Evolutionary conservation across 768 basidiomycete genomes (phyloP).

Genomic region (Leccinum disarticulatum): DNA sequence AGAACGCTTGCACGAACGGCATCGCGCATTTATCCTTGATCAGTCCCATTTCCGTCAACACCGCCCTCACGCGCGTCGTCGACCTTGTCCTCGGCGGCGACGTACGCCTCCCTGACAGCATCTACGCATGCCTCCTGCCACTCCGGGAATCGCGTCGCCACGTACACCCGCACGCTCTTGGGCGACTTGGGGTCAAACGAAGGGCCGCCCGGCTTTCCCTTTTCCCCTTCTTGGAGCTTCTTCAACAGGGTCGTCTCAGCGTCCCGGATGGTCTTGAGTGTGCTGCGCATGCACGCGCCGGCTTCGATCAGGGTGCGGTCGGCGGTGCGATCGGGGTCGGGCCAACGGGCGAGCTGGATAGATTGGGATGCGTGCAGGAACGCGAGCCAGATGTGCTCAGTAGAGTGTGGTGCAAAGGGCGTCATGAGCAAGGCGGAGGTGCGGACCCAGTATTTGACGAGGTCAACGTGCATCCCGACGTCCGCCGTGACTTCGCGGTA

Average conservation of each 20-base stretch:
- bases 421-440: conserved; percentile 75
- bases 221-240: conserved; percentile 78
- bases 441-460: conserved; percentile 84
- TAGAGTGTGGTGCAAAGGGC: conserved; percentile 91
- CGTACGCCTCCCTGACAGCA: conserved; percentile 68
- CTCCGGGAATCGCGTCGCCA: conserved; percentile 86
- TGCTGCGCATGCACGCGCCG: conserved; percentile 81
- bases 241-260: conserved; percentile 79
- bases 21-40: conserved; percentile 96
- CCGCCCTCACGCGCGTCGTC: conserved; percentile 79
- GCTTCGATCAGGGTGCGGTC: conserved; percentile 71
- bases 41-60: conserved; percentile 67
- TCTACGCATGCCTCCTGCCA: conserved; percentile 90
- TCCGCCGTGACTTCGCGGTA: conserved; percentile 92
- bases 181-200: conserved; percentile 83
- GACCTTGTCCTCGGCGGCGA: conserved; percentile 55
- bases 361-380: conserved; percentile 74
- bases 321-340: conserved; percentile 57
- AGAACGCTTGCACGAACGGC: conserved; percentile 94
- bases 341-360: conserved; percentile 84
- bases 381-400: conserved; percentile 84
- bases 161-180: conserved; percentile 85
- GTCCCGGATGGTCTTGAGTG: conserved; percentile 90
- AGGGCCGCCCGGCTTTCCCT: conserved; percentile 43
- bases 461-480: conserved; percentile 87